These are phyloP conservation scores for Cyberlindnera euphorbiae DNA, from an alignment of 805 yeast genomes.

Conservation along the genomic window DNA sequence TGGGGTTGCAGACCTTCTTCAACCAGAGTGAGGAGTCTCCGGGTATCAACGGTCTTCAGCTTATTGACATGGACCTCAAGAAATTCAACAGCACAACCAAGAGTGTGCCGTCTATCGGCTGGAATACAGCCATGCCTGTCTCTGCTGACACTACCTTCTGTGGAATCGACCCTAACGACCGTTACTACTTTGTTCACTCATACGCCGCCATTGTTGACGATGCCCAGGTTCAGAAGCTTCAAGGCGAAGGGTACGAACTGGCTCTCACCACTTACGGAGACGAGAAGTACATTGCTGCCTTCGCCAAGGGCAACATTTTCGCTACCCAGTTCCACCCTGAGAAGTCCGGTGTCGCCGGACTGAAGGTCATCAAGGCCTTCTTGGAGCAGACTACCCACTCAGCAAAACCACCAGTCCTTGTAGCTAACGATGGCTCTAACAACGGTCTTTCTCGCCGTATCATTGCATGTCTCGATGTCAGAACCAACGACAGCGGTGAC, in stretches of 20 bases:
- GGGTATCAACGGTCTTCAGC: constrained; percentile 53
- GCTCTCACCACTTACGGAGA: constrained; percentile 71
- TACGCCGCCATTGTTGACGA: constrained; percentile 69
- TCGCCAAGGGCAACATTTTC: constrained; percentile 70
- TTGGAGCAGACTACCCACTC: constrained; percentile 35
- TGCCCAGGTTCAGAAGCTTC: constrained; percentile 29
- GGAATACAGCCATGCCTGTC: constrained; percentile 55
- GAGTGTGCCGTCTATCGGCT: constrained; percentile 95
- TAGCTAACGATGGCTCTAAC: constrained; percentile 36
- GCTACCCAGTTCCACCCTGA: constrained; percentile 99
- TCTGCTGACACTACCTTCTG: constrained; percentile 38
- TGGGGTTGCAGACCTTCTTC: constrained; percentile 87
- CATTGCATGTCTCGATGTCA: constrained; percentile 95
- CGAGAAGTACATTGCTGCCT: constrained; percentile 79
- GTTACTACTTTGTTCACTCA: constrained; percentile 94
- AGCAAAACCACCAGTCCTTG: constrained; percentile 13
- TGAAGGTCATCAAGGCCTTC: constrained; percentile 69
- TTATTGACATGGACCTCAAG: constrained; percentile 45
- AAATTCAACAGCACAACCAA: constrained; percentile 61
- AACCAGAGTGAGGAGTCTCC: constrained; percentile 72
- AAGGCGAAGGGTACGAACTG: constrained; percentile 59
- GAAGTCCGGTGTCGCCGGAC: constrained; percentile 89
- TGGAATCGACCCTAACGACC: constrained; percentile 59
- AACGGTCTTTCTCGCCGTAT: constrained; percentile 82
- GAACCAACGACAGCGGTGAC: constrained; percentile 92